A percentile compares a stretch with the other conserved stretches of the same genome.
Conservation (phyloP, 2,329 filamentous ascomycete genomes). For the Akanthomyces muscarius region DNA sequence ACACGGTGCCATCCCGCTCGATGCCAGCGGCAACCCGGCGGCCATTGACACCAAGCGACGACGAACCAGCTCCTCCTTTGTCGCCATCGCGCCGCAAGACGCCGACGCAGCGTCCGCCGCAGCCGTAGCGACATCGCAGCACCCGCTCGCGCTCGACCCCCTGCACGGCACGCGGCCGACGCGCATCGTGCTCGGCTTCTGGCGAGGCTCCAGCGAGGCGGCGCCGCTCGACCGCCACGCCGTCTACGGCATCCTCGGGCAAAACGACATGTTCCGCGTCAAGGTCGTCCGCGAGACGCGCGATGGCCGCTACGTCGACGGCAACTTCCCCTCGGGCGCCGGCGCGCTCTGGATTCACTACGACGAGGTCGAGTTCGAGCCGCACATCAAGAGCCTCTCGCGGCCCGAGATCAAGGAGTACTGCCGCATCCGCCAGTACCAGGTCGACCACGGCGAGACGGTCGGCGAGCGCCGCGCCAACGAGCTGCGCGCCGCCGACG, state of each 20-base stretch:
- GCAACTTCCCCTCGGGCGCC: conserved; percentile 57
- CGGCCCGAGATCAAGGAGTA: conserved; percentile 61
- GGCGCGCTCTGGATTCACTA: conserved; percentile 61
- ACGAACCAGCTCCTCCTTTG: conserved; percentile 28
- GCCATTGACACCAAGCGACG: conserved; percentile 41
- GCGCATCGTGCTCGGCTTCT: conserved; percentile 55
- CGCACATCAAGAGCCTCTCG: conserved; percentile 48
- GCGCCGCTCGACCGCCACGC: conserved; percentile 53
- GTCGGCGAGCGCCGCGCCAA: conserved; percentile 46
- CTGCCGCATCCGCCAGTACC: conserved; percentile 55
- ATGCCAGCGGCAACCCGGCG: conserved; percentile 21
- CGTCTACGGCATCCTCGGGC: conserved; percentile 58
- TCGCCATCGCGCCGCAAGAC: conserved; percentile 6
- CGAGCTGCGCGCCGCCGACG: conserved; percentile 47
- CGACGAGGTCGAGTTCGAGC: conserved; percentile 57
- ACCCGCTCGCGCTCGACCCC: conserved; percentile 32
- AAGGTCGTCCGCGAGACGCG: conserved; percentile 58
- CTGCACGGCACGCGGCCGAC: conserved; percentile 53
- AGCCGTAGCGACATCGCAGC: not conserved
- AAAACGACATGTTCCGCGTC: conserved; percentile 62
- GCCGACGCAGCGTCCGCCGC: conserved; percentile 10
- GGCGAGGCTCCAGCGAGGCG: conserved; percentile 50
- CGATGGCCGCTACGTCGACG: conserved; percentile 54
- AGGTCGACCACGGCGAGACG: conserved; percentile 52
- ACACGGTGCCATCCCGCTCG: conserved; percentile 48